These are phyloP conservation scores for Ophiostoma fasciatum DNA, from an alignment of 2,329 filamentous ascomycete species.

Conservation along the genomic window DNA sequence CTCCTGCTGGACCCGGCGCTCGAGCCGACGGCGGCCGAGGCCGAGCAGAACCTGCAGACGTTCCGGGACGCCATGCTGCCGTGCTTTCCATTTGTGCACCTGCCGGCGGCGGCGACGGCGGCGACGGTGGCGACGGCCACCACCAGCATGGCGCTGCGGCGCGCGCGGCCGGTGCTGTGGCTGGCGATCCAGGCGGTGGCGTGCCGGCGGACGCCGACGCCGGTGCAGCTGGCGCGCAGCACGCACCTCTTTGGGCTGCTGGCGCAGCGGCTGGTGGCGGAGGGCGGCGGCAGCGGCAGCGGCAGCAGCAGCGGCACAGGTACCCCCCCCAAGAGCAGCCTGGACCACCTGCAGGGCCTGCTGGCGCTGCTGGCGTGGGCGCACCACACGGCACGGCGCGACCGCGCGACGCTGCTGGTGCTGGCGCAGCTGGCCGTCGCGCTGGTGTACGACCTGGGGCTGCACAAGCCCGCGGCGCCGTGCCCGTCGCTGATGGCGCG, in stretches of 20 bases:
- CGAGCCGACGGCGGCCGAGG: constrained; percentile 20
- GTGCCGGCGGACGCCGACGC: constrained; percentile 24
- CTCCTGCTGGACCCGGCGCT: constrained; percentile 4
- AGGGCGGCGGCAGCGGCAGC: too few relatives aligned
- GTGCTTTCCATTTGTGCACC: constrained; percentile 29
- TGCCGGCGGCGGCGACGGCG: constrained; percentile 22
- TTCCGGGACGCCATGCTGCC: constrained; percentile 26
- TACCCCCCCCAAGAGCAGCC: too few relatives aligned
- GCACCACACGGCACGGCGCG: constrained; percentile 12
- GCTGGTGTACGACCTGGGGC: constrained; percentile 29
- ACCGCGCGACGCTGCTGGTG: constrained; percentile 27
- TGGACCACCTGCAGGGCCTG: constrained; percentile 35
- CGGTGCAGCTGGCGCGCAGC: constrained; percentile 24
- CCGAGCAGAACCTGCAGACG: constrained; percentile 22
- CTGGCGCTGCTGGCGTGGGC: constrained; percentile 20
- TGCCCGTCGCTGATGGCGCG: constrained; percentile 6
- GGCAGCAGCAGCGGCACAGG: too few relatives aligned
- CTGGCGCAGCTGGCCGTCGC: constrained; percentile 27
- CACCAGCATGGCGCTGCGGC: constrained; percentile 23
- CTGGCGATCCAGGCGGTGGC: constrained; percentile 32
- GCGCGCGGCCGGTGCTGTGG: constrained; percentile 32
- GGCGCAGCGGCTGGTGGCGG: constrained; percentile 28
- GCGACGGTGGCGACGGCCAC: too few relatives aligned
- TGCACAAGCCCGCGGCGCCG: constrained; percentile 18
- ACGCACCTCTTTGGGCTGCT: constrained; percentile 28